These are phyloP conservation scores for Emmonsiellopsis sp. DNA, from an alignment of 2,329 filamentous ascomycete species.

Conservation along the genomic window DNA sequence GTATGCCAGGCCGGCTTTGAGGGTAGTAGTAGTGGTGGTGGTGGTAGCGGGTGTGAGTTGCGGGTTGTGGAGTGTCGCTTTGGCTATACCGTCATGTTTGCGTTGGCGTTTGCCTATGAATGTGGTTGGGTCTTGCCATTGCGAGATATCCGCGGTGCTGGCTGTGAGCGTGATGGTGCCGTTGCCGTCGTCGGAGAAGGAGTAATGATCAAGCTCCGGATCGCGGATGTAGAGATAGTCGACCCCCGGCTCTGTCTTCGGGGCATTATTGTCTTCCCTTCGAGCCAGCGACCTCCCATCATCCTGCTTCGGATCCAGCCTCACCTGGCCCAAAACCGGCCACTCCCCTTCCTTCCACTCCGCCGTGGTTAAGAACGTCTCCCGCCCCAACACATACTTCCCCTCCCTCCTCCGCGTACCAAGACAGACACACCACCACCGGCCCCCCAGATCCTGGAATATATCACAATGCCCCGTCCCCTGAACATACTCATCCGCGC, in stretches of 20 bases:
- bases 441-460: conserved; percentile 11
- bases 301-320: conserved; percentile 1
- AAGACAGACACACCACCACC: conserved; percentile 17
- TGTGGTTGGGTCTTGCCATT: conserved; percentile 12
- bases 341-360: conserved; percentile 20
- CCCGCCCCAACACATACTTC: conserved; percentile 22
- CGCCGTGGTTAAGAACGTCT: conserved; percentile 22
- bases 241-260: conserved; percentile 5
- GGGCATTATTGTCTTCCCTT: background rate
- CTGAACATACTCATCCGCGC: conserved; percentile 15
- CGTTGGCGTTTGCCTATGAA: conserved; percentile 21
- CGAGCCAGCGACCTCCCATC: conserved; percentile 3
- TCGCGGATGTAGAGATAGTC: conserved; percentile 20
- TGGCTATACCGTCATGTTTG: conserved; percentile 9
- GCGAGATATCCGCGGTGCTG: conserved; percentile 10
- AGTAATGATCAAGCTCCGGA: conserved; percentile 13
- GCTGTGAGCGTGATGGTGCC: conserved; percentile 11
- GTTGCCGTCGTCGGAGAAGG: conserved; percentile 5
- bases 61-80: conserved; percentile 5
- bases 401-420: conserved; percentile 13
- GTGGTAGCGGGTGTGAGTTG: background rate
- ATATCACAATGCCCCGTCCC: conserved; percentile 16
- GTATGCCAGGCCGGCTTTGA: conserved; percentile 11
- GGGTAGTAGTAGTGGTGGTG: background rate
- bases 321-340: conserved; percentile 11